Base-by-base conservation (phyloP, 495 filamentous ascomycete species). In the Penicillium tannophilum region DNA sequence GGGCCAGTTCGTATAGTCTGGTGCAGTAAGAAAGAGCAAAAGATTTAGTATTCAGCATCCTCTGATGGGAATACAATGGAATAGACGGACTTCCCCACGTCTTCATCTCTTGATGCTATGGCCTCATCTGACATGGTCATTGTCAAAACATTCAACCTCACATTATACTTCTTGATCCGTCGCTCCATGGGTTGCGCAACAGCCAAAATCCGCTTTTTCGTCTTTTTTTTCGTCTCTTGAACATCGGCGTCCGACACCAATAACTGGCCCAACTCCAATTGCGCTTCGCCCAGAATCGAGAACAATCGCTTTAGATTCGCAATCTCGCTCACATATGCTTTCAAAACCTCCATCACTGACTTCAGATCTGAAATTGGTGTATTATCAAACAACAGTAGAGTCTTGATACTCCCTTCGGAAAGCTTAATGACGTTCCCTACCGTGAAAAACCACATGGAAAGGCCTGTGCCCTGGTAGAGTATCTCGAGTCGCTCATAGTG, bases 251-350 rank as follows among this genome's bases (percentile, higher is more conserved):
- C 11, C n/a, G 16, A 7, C 9, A 17, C 28, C 28, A 52, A 16
- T 28, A 31, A 20, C 16, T 59, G 39, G 19, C 52, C 20, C 39
- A 64, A 23, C 2, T 42, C 53, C 14, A 63, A 24, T 33, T 70
- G 64, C 6, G 39, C 35, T 19, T 43, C 47, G 10, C 49, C 55
- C 28, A 67, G 39, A 6, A 63, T 41, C 14, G 50, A 70, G 20
- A 36, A 70, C 43, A 14, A 52, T 10, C 4, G 52, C n/a, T n/a
- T 67, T 20, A 23, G 48, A 49, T 0, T 10, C 19, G 20, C 20
- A 23, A 70, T 64, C 54, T 70, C 67, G 17, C 54, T 59, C 24
- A 61, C 55, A 52, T 67, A 67, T 9, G 54, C 62, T 26, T 61
- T 51, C 48, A 70, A 31, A 28, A 65, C 55, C 1, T 67, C 56